A percentile compares a stretch with the other conserved stretches of the same genome.
phyloP scores from a whole-genome alignment of 1,284 basidiomycete genomes.

The Irpex lacteus region DNA sequence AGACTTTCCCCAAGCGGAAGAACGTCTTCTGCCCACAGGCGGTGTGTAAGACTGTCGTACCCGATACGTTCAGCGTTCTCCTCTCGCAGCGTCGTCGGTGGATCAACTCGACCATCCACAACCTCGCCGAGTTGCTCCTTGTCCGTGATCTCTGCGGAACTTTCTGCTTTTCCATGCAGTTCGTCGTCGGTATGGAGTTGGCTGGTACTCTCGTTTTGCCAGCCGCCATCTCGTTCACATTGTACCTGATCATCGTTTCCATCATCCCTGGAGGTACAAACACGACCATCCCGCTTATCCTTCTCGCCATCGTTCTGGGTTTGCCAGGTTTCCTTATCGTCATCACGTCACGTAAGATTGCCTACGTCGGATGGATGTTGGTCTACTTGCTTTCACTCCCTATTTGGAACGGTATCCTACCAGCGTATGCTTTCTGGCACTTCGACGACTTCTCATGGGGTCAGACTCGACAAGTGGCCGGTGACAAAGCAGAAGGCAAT shows the following conservation, averaged over 20 bases:
- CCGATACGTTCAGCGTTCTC: conserved; percentile 91
- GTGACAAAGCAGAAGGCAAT: conserved; percentile 62
- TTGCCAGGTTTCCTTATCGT: conserved; percentile 94
- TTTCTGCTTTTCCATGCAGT: conserved; percentile 98
- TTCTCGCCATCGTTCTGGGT: conserved; percentile 93
- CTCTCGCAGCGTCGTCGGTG: conserved; percentile 96
- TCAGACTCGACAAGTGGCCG: conserved; percentile 86
- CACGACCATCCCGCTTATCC: conserved; percentile 92
- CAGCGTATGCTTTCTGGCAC: conserved; percentile 97
- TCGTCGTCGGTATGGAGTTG: conserved; percentile 97
- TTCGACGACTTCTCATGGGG: conserved; percentile 99
- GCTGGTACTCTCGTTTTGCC: conserved; percentile 95
- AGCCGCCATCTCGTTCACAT: conserved; percentile 95
- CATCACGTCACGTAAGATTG: conserved; percentile 90
- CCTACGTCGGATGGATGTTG: conserved; percentile 97
- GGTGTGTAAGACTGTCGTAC: conserved; percentile 96
- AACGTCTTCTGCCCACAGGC: conserved; percentile 99
- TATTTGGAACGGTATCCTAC: conserved; percentile 94
- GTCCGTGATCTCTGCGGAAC: conserved; percentile 95
- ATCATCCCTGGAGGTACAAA: conserved; percentile 77
- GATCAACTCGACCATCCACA: conserved; percentile 99
- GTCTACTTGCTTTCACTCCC: conserved; percentile 92
- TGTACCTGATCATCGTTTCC: conserved; percentile 87
- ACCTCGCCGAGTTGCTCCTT: conserved; percentile 89
- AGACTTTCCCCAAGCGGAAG: conserved; percentile 99